Percentiles rank a stretch among this genome's conserved stretches.
Conservation (phyloP, 164 flowering plant genomes). For the Magnolia kwangsiensis region DNA sequence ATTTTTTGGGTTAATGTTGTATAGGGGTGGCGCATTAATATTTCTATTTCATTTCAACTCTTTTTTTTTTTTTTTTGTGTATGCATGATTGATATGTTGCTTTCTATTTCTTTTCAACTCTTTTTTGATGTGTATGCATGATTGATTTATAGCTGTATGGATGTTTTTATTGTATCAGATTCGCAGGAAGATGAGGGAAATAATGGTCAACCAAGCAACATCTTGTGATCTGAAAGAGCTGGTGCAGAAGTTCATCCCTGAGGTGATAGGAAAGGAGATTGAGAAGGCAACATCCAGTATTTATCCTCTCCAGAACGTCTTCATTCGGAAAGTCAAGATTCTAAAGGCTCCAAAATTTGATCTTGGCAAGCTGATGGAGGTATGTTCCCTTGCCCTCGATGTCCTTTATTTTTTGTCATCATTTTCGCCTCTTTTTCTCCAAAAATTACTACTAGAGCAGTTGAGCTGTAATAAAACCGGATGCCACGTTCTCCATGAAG, state of each 20-base stretch:
- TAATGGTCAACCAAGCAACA: constrained; percentile 34
- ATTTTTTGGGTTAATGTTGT: neutral
- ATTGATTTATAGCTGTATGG: neutral
- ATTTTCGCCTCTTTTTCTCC: neutral
- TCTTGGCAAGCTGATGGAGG: constrained; percentile 44
- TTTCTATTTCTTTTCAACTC: neutral
- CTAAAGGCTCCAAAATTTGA: constrained; percentile 42
- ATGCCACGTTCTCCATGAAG: neutral
- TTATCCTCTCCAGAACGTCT: constrained; percentile 39
- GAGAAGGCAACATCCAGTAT: constrained; percentile 35
- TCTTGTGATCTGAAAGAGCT: constrained; percentile 36
- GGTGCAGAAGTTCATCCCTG: constrained; percentile 38
- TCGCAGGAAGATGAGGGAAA: constrained; percentile 38
- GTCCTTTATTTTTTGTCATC: neutral
- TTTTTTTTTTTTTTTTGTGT: neutral
- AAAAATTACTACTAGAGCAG: too few species aligned
- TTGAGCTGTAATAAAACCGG: too few species aligned
- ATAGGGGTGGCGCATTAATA: neutral
- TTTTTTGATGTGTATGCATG: neutral
- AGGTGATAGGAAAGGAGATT: constrained; percentile 38
- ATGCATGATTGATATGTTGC: neutral
- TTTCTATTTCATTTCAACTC: neutral
- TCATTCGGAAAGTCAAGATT: constrained; percentile 37
- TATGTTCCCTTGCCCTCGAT: neutral
- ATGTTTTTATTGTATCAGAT: constrained; percentile 17